phyloP scores from a whole-genome alignment of 306 rosid species.

The Begonia peltatifolia region DNA sequence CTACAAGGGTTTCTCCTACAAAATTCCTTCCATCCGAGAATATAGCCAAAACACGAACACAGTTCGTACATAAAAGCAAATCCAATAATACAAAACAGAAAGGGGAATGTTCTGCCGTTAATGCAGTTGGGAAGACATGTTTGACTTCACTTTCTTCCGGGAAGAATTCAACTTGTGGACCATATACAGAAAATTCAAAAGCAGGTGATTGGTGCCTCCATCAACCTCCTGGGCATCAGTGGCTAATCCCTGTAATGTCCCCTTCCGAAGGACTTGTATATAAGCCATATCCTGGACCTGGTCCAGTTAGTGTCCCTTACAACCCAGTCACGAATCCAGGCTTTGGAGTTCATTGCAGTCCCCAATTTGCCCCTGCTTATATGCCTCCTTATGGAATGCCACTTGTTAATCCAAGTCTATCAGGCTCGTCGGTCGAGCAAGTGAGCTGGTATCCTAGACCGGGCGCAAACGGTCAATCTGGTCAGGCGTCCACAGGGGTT shows the following conservation, averaged over 20 bases:
- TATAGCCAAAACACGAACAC: conserved; percentile 7
- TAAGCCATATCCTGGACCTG: conserved; percentile 83
- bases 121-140: conserved; percentile 69
- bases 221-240: conserved; percentile 71
- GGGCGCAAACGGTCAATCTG: conserved; percentile 9
- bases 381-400: conserved; percentile 66
- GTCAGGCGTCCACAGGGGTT: no score
- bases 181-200: conserved; percentile 35
- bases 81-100: conserved; percentile 45
- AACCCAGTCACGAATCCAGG: conserved; percentile 37
- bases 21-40: conserved; percentile 27
- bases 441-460: conserved; percentile 27
- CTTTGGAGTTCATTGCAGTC: conserved; percentile 37
- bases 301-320: conserved; percentile 48
- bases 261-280: conserved; percentile 88
- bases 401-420: conserved; percentile 26
- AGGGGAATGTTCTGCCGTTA: conserved; percentile 76
- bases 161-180: conserved; percentile 33
- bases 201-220: conserved; percentile 53
- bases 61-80: conserved; percentile 31
- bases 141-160: conserved; percentile 17
- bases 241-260: conserved; percentile 81
- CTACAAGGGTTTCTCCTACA: conserved; percentile 31
- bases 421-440: conserved; percentile 52
- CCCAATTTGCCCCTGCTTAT: conserved; percentile 35